These are phyloP conservation scores for Ceratocystis huliohia DNA, from an alignment of 2,329 filamentous ascomycete species.

Conservation along the genomic window DNA sequence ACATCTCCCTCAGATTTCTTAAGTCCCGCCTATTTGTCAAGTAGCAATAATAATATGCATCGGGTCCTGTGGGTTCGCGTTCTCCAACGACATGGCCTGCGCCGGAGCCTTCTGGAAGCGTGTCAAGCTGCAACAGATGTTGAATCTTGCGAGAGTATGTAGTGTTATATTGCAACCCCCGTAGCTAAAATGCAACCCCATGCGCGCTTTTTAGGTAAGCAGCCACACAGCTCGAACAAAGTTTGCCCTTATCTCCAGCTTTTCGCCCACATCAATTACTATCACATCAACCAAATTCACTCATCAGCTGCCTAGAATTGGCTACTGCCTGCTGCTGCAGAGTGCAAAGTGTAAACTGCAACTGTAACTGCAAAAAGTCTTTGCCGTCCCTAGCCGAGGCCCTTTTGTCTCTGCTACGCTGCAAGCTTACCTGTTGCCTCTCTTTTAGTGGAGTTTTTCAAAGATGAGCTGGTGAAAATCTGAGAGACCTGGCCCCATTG, in stretches of 20 bases:
- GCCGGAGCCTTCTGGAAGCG: neutral
- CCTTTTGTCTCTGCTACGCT: neutral
- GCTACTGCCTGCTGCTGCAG: too few species aligned
- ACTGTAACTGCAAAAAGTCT: neutral
- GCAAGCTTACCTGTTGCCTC: neutral
- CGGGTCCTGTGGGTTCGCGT: neutral
- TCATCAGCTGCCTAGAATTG: neutral
- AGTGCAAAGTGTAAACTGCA: neutral
- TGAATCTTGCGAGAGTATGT: too few species aligned
- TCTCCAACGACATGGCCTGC: too few species aligned
- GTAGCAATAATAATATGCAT: neutral
- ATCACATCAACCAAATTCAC: neutral
- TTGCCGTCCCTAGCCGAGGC: neutral
- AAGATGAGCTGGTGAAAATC: neutral
- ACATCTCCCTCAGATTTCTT: neutral
- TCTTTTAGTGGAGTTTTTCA: slow-evolving; percentile 1
- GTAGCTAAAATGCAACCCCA: neutral
- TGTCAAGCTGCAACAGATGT: neutral
- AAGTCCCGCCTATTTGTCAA: neutral
- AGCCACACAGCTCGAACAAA: neutral
- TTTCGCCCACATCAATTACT: neutral
- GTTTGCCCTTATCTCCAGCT: neutral
- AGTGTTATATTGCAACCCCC: neutral
- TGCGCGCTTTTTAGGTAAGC: neutral
- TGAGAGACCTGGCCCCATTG: neutral